These are phyloP conservation scores for Xylariaceae sp. DNA, from an alignment of 2,329 filamentous ascomycete genomes.

Conservation along the genomic window DNA sequence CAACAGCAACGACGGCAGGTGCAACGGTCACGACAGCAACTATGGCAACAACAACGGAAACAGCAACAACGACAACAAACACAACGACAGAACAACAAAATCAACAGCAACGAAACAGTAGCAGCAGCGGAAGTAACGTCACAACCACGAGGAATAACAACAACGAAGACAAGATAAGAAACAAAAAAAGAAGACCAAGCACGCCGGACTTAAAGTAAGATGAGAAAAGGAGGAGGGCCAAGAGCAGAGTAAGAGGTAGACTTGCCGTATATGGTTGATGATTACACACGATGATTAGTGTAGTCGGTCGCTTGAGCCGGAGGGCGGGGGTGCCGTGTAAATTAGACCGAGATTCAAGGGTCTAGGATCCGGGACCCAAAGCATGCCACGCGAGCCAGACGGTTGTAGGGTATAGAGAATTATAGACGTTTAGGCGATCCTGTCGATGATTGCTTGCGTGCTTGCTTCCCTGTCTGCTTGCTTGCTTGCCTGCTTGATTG, in stretches of 20 bases:
- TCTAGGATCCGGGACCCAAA: slow-evolving; percentile 11
- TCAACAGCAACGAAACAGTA: neutral
- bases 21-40: no score
- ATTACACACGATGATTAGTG: neutral
- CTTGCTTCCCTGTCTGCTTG: neutral
- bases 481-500: neutral
- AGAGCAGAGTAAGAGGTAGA: neutral
- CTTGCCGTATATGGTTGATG: neutral
- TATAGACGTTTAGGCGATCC: slow-evolving; percentile 12
- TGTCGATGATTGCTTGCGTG: neutral
- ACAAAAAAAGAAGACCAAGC: neutral
- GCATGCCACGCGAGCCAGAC: slow-evolving; percentile 10
- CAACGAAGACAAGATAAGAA: neutral
- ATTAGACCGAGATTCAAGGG: slow-evolving; percentile 16
- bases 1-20: no score
- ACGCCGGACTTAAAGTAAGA: neutral
- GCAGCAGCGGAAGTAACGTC: neutral
- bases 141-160: neutral
- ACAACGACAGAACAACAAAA: neutral
- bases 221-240: neutral
- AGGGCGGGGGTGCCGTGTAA: slow-evolving; percentile 9
- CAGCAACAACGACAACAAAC: neutral
- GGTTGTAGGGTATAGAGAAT: slow-evolving; percentile 7
- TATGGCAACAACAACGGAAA: neutral
- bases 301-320: slow-evolving; percentile 6